Evolutionary conservation across 345 rosid species (phyloP).

Genomic region (Noccaea caerulescens): DNA sequence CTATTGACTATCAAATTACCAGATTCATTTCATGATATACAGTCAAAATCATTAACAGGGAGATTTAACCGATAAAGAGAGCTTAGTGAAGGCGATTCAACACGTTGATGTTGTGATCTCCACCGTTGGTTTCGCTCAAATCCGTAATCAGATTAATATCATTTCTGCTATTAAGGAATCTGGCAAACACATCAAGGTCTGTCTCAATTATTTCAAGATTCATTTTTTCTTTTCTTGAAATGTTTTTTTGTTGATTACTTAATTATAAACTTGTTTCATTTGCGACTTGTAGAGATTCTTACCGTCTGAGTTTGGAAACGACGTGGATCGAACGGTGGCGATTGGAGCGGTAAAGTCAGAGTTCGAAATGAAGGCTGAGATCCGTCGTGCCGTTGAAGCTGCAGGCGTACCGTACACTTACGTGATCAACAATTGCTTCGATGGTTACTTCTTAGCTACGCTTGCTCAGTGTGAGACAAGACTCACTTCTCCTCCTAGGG

Average conservation of each 20-base stretch:
- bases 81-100: slow-evolving; percentile 58
- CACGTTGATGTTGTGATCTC: slow-evolving; percentile 64
- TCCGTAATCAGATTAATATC: slow-evolving; percentile 52
- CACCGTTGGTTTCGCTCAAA: slow-evolving; percentile 44
- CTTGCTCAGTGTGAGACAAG: slow-evolving; percentile 57
- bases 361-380: slow-evolving; percentile 47
- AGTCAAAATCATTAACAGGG: slow-evolving; percentile 40
- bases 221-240: not conserved
- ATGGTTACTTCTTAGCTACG: slow-evolving; percentile 58
- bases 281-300: slow-evolving; percentile 55
- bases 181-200: slow-evolving; percentile 54
- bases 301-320: slow-evolving; percentile 75
- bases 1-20: not conserved
- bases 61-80: slow-evolving; percentile 51
- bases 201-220: not conserved
- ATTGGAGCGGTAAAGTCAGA: slow-evolving; percentile 56
- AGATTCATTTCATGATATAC: not conserved
- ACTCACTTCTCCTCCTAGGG: slow-evolving; percentile 60
- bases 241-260: not conserved
- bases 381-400: slow-evolving; percentile 59
- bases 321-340: slow-evolving; percentile 57
- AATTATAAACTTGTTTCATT: not conserved
- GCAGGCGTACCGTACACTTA: slow-evolving; percentile 59
- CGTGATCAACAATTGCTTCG: slow-evolving; percentile 53
- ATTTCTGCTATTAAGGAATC: slow-evolving; percentile 59